Evolutionary conservation across 2,329 filamentous ascomycete species (phyloP), one percentile per base, ranked within the genome.

Genomic region (Orbilia brochopaga): DNA sequence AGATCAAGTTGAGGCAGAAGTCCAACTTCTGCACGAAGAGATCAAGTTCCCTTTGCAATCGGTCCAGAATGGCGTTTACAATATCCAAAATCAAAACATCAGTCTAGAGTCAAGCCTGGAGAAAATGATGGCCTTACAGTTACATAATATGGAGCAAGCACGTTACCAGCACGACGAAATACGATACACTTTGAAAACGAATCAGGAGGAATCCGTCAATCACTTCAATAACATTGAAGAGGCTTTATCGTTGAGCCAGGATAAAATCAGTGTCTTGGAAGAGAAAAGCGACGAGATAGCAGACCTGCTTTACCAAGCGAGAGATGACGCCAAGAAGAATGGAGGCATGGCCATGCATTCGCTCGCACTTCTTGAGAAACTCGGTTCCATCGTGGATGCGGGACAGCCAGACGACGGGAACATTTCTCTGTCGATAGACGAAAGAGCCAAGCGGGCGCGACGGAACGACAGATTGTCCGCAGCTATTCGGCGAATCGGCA

Each of bases 161-260:
- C 59, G 64, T n/a, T 27, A 60, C 15, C 27, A 64, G 0, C 60
- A 72, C 17, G 66, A 24, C 8, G 59, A 64, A 19, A 46, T 72
- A n/a, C n/a, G n/a, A n/a, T n/a, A n/a, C 19, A 64, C 48, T 1
- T 30, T 60, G 23, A 30, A 7, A 10, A 35, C 40, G 21, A 72
- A 56, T 24, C 66, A 72, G 30, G 15, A 44, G 3, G 35, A 51
- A 15, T 64, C 46, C 1, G 8, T 6, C 0, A 17, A 65, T 30
- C 27, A 13, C 15, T 27, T 72, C 8, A 10, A 13, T 1, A 55
- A 15, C n/a, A 55, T 64, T 21, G 54, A 60, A 42, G 17, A 46
- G 15, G 56, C 37, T 7, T 55, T 32, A 32, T 32, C 27, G 4
- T 8, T 4, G 27, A 32, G 8, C 8, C 27, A 32, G 27, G 27